Evolutionary conservation across 163 green algal genomes (phyloP).

Genomic region (Volvox carteri): DNA sequence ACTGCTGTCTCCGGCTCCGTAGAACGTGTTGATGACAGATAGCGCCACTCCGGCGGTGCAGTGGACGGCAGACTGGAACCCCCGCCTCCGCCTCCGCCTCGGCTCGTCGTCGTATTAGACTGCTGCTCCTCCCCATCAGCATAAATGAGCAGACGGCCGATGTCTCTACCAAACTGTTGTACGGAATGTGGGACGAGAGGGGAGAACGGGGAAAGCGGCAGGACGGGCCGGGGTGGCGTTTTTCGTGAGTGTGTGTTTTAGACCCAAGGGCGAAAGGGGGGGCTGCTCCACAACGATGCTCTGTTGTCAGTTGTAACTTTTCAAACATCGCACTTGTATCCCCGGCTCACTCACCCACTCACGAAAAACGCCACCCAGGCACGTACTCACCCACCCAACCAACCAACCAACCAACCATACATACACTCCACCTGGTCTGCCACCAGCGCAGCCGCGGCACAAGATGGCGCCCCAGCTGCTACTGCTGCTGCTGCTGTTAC

Average conservation of each 20-base stretch:
- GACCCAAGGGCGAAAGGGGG: not conserved
- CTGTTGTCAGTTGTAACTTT: not conserved
- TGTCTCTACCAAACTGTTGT: not conserved
- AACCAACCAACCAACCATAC: not conserved
- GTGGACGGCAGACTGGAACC: not conserved
- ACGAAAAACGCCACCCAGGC: too few relatives aligned
- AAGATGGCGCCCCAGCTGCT: not conserved
- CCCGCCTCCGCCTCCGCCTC: too few relatives aligned
- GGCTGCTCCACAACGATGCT: not conserved
- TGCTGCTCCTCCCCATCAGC: not conserved
- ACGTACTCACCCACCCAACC: too few relatives aligned
- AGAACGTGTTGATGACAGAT: not conserved
- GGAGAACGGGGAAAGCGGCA: not conserved
- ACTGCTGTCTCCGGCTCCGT: not conserved
- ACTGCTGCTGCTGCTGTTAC: not conserved
- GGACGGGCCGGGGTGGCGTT: not conserved
- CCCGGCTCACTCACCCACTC: too few relatives aligned
- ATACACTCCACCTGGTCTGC: constrained; percentile 20
- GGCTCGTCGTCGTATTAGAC: too few relatives aligned
- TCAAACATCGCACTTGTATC: too few relatives aligned
- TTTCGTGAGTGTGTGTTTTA: too few relatives aligned
- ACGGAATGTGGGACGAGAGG: not conserved
- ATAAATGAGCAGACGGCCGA: constrained; percentile 11
- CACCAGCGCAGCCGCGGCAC: constrained; percentile 23
- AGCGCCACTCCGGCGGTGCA: constrained; percentile 9